These are phyloP conservation scores for Erodium trifolium DNA, from an alignment of 441 rosid genomes.

Conservation along the genomic window DNA sequence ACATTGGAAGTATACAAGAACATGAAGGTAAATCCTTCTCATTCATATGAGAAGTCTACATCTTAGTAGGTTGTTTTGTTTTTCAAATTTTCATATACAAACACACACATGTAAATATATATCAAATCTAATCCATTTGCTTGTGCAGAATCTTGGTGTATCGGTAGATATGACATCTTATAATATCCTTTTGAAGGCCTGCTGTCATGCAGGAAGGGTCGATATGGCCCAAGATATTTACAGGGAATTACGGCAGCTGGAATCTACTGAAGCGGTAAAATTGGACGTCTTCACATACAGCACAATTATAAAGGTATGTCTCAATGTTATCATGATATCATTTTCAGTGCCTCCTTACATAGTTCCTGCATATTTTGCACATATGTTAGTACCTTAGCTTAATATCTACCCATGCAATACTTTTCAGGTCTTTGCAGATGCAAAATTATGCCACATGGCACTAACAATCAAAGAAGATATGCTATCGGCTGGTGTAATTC, in stretches of 20 bases:
- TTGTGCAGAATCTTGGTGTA: slow-evolving; percentile 54
- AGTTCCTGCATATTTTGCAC: slow-evolving; percentile 6
- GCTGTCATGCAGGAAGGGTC: slow-evolving; percentile 75
- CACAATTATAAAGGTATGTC: slow-evolving; percentile 73
- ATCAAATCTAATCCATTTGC: slow-evolving; percentile 18
- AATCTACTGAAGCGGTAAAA: slow-evolving; percentile 51
- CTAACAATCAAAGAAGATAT: slow-evolving; percentile 74
- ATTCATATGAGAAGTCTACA: not conserved
- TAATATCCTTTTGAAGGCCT: slow-evolving; percentile 84
- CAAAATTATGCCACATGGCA: slow-evolving; percentile 87
- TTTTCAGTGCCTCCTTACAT: not conserved
- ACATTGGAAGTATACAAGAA: slow-evolving; percentile 54
- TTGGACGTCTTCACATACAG: slow-evolving; percentile 86
- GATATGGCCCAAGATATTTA: slow-evolving; percentile 84
- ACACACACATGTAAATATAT: not conserved
- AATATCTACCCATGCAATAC: slow-evolving; percentile 11
- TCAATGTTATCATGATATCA: slow-evolving; percentile 13
- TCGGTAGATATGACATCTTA: slow-evolving; percentile 72
- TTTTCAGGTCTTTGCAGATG: slow-evolving; percentile 79
- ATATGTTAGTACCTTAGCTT: slow-evolving; percentile 7
- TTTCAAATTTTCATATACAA: not conserved
- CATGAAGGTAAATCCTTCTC: slow-evolving; percentile 53
- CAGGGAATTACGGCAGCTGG: slow-evolving; percentile 60
- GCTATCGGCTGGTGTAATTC: slow-evolving; percentile 64
- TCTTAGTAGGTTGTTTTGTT: slow-evolving; percentile 1